A percentile compares a stretch with the other conserved stretches of the same genome.
Conservation (phyloP, 306 rosid genomes). For the Quercus robur region DNA sequence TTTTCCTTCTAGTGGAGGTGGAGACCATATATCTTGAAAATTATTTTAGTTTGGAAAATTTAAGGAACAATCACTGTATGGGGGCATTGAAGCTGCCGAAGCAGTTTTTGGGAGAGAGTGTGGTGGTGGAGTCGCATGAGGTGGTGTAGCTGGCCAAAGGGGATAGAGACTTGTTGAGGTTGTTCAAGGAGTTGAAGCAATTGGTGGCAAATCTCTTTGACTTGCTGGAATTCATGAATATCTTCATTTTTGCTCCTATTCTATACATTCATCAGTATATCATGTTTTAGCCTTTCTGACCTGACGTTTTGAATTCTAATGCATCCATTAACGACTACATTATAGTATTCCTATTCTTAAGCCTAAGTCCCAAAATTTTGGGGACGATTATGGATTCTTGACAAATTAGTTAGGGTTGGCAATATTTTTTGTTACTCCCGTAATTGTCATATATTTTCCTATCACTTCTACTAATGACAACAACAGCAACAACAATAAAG, state of each 20-base stretch:
- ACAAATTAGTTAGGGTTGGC: too few relatives aligned
- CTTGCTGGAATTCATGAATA: not conserved
- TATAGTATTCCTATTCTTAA: not conserved
- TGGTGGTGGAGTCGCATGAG: conserved; percentile 55
- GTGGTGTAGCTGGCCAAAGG: conserved; percentile 82
- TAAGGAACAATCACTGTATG: conserved; percentile 14
- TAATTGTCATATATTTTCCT: too few relatives aligned
- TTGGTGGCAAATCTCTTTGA: conserved; percentile 14
- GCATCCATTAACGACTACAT: not conserved
- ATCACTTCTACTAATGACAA: too few relatives aligned
- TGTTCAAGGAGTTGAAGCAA: conserved; percentile 88
- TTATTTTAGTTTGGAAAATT: too few relatives aligned
- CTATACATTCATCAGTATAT: not conserved
- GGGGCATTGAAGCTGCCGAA: conserved; percentile 81
- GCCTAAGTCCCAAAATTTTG: too few relatives aligned
- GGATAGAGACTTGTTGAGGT: conserved; percentile 81
- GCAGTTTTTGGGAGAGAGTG: conserved; percentile 61
- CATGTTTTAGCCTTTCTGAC: not conserved
- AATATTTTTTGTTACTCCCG: too few relatives aligned
- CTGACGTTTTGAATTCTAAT: not conserved
- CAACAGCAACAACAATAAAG: too few relatives aligned
- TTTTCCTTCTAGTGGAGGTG: too few relatives aligned
- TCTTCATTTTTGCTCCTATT: not conserved
- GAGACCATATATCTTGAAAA: too few relatives aligned
- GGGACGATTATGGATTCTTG: too few relatives aligned